These are phyloP conservation scores for Singerocomus inundabilis DNA, from an alignment of 1,284 basidiomycete genomes.

Conservation along the genomic window DNA sequence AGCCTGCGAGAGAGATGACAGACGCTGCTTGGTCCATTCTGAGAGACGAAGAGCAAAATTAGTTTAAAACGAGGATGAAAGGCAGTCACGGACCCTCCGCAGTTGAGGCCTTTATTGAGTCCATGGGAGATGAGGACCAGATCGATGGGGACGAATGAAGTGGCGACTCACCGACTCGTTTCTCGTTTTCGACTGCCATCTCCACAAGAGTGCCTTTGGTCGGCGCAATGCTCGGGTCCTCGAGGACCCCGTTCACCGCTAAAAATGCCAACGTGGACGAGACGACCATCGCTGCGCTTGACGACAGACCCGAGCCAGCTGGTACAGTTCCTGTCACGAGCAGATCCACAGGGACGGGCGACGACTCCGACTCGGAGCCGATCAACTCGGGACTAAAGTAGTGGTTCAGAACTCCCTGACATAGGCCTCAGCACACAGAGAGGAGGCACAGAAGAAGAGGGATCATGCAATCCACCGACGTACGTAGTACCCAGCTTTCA, in stretches of 20 bases:
- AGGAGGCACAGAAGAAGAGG: background rate
- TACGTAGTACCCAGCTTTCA: conserved; percentile 81
- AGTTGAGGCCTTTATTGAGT: conserved; percentile 54
- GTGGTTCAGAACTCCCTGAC: conserved; percentile 69
- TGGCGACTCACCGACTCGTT: conserved; percentile 61
- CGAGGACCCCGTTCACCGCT: conserved; percentile 67
- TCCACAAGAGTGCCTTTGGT: conserved; percentile 72
- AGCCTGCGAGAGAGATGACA: conserved; percentile 65
- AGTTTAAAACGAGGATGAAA: background rate
- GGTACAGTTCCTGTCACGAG: conserved; percentile 79
- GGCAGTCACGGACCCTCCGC: conserved; percentile 56
- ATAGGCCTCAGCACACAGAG: background rate
- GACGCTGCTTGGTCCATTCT: conserved; percentile 87
- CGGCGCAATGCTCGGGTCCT: conserved; percentile 25
- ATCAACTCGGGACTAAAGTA: conserved; percentile 46
- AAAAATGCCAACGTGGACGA: conserved; percentile 78
- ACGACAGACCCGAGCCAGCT: conserved; percentile 77
- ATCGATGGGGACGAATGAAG: conserved; percentile 4
- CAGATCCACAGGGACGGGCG: conserved; percentile 61
- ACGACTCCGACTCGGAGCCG: conserved; percentile 8
- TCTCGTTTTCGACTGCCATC: conserved; percentile 80
- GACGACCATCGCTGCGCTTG: conserved; percentile 86
- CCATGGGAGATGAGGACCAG: background rate
- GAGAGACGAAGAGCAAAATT: background rate
- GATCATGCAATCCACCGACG: conserved; percentile 5